A percentile compares a stretch with the other conserved stretches of the same genome.
Conservation (phyloP, 1,284 basidiomycete genomes). For the Sanghuangporus baumii region DNA sequence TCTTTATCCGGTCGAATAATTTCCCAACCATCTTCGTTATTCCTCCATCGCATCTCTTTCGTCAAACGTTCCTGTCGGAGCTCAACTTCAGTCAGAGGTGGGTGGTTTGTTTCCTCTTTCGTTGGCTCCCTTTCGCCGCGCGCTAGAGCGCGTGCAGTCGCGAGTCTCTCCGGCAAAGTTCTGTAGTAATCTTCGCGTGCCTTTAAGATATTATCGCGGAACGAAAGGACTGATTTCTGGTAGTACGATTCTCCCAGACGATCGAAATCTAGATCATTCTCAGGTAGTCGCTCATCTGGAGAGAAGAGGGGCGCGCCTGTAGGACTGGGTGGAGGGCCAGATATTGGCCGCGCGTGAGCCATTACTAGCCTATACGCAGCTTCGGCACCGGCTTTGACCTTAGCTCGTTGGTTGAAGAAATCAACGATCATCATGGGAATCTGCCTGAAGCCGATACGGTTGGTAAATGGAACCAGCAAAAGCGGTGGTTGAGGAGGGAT, state of each 20-base stretch:
- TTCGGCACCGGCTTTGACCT: constrained; percentile 76
- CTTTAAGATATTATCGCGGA: constrained; percentile 61
- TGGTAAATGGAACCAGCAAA: constrained; percentile 82
- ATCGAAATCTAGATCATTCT: constrained; percentile 72
- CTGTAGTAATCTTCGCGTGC: constrained; percentile 77
- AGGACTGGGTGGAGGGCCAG: constrained; percentile 30
- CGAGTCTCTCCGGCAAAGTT: constrained; percentile 63
- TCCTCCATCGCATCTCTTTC: constrained; percentile 83
- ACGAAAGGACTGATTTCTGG: constrained; percentile 53
- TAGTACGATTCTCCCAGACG: constrained; percentile 63
- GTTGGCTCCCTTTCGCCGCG: constrained; percentile 79
- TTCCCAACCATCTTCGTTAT: constrained; percentile 71
- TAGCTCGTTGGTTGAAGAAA: constrained; percentile 88
- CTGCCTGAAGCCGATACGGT: constrained; percentile 82
- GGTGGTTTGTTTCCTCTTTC: constrained; percentile 75
- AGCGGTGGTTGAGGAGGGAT: constrained; percentile 81
- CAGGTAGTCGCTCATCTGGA: constrained; percentile 23
- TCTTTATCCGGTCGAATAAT: constrained; percentile 61
- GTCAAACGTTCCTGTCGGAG: constrained; percentile 77
- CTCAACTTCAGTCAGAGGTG: constrained; percentile 85
- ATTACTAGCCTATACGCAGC: constrained; percentile 75
- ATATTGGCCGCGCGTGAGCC: constrained; percentile 60
- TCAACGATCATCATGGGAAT: constrained; percentile 88
- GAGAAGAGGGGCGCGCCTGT: constrained; percentile 22
- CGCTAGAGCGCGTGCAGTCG: constrained; percentile 71